Conservation (phyloP, 2,329 filamentous ascomycete genomes). For the Pezicula neosporulosa region DNA sequence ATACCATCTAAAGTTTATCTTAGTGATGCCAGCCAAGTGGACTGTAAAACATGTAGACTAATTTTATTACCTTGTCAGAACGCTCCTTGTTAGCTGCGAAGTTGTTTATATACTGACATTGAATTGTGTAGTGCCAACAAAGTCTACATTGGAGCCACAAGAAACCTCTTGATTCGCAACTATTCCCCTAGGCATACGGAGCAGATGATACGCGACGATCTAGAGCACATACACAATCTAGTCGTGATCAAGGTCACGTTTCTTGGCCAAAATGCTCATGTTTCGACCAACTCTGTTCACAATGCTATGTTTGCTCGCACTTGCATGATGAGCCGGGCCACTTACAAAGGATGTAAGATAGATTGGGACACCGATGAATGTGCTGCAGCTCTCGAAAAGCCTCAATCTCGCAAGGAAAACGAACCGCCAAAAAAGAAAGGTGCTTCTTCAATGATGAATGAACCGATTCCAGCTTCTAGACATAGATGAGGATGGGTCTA, state of each 20-base stretch:
- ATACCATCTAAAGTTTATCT: no score
- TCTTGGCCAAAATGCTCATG: constrained; percentile 54
- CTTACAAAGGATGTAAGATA: constrained; percentile 69
- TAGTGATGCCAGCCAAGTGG: no score
- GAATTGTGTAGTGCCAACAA: constrained; percentile 42
- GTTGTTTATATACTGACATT: no score
- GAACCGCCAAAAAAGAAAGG: constrained; percentile 32
- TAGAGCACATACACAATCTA: constrained; percentile 81
- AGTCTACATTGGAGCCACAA: constrained; percentile 62
- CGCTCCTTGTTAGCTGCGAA: no score
- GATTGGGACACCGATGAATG: constrained; percentile 74
- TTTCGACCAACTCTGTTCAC: constrained; percentile 75
- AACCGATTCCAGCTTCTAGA: constrained; percentile 63
- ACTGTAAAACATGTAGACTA: no score
- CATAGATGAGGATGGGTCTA: constrained; percentile 36
- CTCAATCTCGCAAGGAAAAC: constrained; percentile 21
- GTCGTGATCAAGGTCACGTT: constrained; percentile 65
- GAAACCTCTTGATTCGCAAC: constrained; percentile 68
- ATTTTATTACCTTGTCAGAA: no score
- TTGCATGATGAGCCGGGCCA: constrained; percentile 65
- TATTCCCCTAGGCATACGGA: constrained; percentile 58
- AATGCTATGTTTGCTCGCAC: constrained; percentile 72
- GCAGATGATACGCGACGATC: constrained; percentile 62
- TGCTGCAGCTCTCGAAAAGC: constrained; percentile 33
- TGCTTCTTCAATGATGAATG: constrained; percentile 40